Base-by-base conservation (phyloP, 2,329 filamentous ascomycete species). In the Ramichloridium luteum region DNA sequence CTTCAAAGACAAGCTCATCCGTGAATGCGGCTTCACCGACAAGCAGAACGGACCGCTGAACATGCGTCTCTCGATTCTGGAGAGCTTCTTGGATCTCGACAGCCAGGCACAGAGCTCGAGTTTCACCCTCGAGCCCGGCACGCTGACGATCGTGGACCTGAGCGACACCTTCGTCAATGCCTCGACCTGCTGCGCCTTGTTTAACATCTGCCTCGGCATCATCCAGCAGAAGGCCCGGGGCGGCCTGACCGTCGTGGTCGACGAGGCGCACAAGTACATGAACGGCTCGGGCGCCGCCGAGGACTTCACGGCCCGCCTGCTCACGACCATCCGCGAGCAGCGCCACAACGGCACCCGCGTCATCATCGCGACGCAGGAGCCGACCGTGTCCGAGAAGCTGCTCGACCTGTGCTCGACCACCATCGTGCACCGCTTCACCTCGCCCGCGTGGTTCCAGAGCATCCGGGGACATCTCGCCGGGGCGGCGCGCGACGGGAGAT, bases 311-410 rank as follows among this genome's bases (percentile, higher is more conserved):
- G 63, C 77, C 4, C 62, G 64, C 0, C 59, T 86, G 0, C 59
- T 82, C 0, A 60, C 64, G 0, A 68, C 70, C 0, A 77, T 88
- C 41, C 69, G 80, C 0, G 62, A 77, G 12, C 80, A 88, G 52
- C 72, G 80, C 0, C 81, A 88, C 47, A 55, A 74, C 1, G 80
- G 67, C 1, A 64, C 69, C 0, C 67, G 80, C 1, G 62, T 85
- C 4, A 50, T 88, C 25, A 75, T 88, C 17, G 75, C 79, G 0
- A 88, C 80, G 0, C 80, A 90, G 48, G 81, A 88, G 45, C 81
- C 80, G 0, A 82, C 77, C 0, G 65, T 86, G 3, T 77, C 75
- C 0, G 71, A 74, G 0, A 64, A 67, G 11, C 64, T 90, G 0
- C 63, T 88, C 0, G 78, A 83, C 32, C 60, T 88, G 0, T 84